Conservation (phyloP, 1,139 yeast species). For the Geotrichum fermentans region DNA sequence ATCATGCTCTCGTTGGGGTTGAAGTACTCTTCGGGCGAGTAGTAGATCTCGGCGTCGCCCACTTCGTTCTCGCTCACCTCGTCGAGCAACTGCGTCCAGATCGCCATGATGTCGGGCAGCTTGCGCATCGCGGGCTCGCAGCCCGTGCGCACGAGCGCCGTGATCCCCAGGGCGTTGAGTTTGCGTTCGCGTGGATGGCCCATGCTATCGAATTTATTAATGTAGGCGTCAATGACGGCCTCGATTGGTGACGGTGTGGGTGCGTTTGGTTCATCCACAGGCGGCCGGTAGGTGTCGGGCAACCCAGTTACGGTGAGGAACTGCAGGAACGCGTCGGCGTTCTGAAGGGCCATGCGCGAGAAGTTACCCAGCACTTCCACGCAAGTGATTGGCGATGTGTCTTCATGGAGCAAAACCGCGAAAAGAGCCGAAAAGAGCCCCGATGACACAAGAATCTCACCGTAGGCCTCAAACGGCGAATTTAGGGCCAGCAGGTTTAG, state of each 20-base stretch:
- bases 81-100: slow-evolving; percentile 61
- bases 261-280: not conserved
- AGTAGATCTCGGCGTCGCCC: slow-evolving; percentile 34
- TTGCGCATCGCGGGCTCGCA: slow-evolving; percentile 30
- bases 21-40: slow-evolving; percentile 30
- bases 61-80: slow-evolving; percentile 58
- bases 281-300: not conserved
- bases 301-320: slow-evolving; percentile 22
- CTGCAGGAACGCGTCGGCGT: slow-evolving; percentile 46
- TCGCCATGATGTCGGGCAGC: slow-evolving; percentile 45
- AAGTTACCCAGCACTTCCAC: slow-evolving; percentile 49
- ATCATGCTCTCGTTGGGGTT: slow-evolving; percentile 28
- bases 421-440: slow-evolving; percentile 36
- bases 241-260: slow-evolving; percentile 20
- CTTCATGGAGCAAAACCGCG: slow-evolving; percentile 46
- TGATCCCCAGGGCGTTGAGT: slow-evolving; percentile 55
- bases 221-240: slow-evolving; percentile 32
- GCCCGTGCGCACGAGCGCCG: slow-evolving; percentile 43
- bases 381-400: slow-evolving; percentile 46
- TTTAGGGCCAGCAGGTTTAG: slow-evolving; percentile 25
- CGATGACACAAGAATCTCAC: slow-evolving; percentile 28
- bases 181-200: slow-evolving; percentile 68
- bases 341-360: slow-evolving; percentile 50
- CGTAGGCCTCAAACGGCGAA: slow-evolving; percentile 27
- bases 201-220: slow-evolving; percentile 44